Evolutionary conservation across 2,329 filamentous ascomycete genomes (phyloP), one percentile per base, ranked within the genome.

Genomic region (Paraconiothyrium sp.): DNA sequence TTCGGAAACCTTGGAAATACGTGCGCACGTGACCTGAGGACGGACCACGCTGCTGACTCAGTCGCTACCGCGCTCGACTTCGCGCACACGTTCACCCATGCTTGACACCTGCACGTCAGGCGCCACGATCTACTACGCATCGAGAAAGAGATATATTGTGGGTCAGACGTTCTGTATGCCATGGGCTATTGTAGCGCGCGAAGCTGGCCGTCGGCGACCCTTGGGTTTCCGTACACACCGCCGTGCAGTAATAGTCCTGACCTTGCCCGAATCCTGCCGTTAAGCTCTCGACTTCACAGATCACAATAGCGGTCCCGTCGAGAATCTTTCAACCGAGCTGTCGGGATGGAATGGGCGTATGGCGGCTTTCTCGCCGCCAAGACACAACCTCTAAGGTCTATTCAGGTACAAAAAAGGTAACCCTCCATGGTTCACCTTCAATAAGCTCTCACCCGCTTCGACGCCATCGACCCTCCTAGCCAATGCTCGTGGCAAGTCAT

Each of bases 381-480:
- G 68, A 52, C 58, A 62, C 37, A 35, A 49, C 54, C 54, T 61
- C 73, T 73, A 69, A 61, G 67, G 55, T 55, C 64, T 76, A 75
- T 76, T 75, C 65, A 74, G 61, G 65, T 65, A 71, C 66, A n/a
- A 62, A 72, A 68, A 37, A 51, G 67, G 67, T 37, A 64, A 68
- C 43, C 49, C 43, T 60, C 35, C 50, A 58, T 57, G 24, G 58
- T 58, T 66, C 41, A 56, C 27, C 44, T 67, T 64, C 65, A 61
- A 56, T 59, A 54, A 32, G 50, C 58, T 39, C 60, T 61, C 63
- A 55, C 61, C 56, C 50, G 49, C 46, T 46, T 55, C 54, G 60
- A 54, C 51, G 64, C 63, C 34, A 67, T 65, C 61, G 61, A 22
- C 43, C 43, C 65, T 69, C 65, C 35, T 65, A 39, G n/a, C n/a